Conservation (phyloP, 176 grass and related monocot genomes). For the Aegilops tauschii region DNA sequence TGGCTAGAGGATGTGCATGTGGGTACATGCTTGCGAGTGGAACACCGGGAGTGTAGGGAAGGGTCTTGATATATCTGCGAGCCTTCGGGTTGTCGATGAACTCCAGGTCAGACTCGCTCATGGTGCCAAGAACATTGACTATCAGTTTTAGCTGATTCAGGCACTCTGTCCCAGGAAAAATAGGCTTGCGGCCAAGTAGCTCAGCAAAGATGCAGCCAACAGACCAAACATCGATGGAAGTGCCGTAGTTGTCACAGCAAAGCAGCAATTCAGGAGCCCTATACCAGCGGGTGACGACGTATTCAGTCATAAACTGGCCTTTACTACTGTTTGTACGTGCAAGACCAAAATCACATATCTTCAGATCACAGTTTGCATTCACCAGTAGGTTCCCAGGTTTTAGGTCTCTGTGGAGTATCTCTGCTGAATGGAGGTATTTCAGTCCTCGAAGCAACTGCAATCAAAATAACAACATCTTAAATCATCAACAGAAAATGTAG, state of each 20-base stretch:
- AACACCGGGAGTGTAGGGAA: conserved; percentile 50
- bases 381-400: conserved; percentile 64
- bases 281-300: conserved; percentile 61
- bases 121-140: conserved; percentile 55
- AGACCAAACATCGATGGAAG: conserved; percentile 59
- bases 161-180: conserved; percentile 56
- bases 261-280: conserved; percentile 59
- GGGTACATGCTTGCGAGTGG: conserved; percentile 44
- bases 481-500: not conserved
- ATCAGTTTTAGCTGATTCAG: conserved; percentile 60
- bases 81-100: conserved; percentile 60
- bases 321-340: conserved; percentile 54
- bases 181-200: conserved; percentile 56
- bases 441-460: conserved; percentile 51
- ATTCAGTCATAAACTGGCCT: conserved; percentile 69
- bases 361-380: conserved; percentile 62
- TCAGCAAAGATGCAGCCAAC: conserved; percentile 63
- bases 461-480: not conserved
- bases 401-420: conserved; percentile 68
- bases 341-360: conserved; percentile 72
- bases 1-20: conserved; percentile 50
- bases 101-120: conserved; percentile 55
- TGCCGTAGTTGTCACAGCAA: conserved; percentile 59
- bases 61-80: conserved; percentile 55
- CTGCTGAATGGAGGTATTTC: conserved; percentile 63